Percentiles rank a stretch among this genome's conserved stretches.
Evolutionary conservation across 768 basidiomycete genomes (phyloP).

Genomic region (Tylopilus vinaceipallidus): DNA sequence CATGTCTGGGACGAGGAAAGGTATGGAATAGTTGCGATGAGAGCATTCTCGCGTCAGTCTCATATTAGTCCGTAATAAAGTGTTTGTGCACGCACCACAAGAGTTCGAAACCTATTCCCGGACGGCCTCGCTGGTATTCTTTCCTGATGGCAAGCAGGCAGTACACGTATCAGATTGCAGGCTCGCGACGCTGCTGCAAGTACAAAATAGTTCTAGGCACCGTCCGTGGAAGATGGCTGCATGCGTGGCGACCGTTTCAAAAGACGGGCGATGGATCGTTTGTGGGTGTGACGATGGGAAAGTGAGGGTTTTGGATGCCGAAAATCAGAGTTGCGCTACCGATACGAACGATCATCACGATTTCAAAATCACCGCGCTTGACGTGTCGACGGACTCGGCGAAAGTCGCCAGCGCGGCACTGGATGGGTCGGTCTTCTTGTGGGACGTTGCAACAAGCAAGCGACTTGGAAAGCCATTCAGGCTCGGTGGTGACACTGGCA

Average conservation of each 20-base stretch:
- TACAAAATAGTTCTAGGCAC: neutral
- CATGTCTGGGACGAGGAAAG: slow-evolving; percentile 4
- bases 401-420: slow-evolving; percentile 1
- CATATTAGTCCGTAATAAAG: neutral
- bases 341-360: neutral
- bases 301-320: neutral
- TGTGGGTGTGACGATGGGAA: slow-evolving; percentile 2
- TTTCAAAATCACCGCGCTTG: slow-evolving; percentile 1
- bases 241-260: slow-evolving; percentile 1
- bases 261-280: slow-evolving; percentile 1
- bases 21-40: neutral
- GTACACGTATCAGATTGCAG: neutral
- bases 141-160: slow-evolving; percentile 1
- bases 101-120: neutral
- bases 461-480: neutral
- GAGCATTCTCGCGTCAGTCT: neutral
- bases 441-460: neutral
- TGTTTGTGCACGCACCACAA: neutral
- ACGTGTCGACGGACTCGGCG: neutral
- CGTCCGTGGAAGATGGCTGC: neutral
- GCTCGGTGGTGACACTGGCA: neutral
- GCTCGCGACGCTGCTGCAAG: slow-evolving; percentile 1
- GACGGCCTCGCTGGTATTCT: slow-evolving; percentile 2
- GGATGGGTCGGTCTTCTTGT: slow-evolving; percentile 6
- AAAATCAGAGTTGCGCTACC: neutral